A percentile compares a stretch with the other conserved stretches of the same genome.
These are phyloP conservation scores for Barbarea vulgaris DNA, from an alignment of 345 rosid species.

Conservation along the genomic window DNA sequence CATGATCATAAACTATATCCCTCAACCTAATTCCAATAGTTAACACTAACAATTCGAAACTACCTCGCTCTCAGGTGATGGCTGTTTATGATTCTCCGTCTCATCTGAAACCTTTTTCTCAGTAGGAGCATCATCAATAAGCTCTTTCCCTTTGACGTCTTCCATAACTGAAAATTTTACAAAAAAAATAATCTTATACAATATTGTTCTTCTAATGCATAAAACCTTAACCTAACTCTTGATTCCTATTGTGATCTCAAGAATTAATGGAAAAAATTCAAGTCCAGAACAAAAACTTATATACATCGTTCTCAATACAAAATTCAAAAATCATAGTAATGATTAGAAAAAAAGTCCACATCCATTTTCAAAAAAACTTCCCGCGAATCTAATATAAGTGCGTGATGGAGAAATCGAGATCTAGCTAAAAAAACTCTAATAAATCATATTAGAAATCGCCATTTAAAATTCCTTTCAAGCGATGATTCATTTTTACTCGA, in stretches of 20 bases:
- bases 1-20: background rate
- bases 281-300: background rate
- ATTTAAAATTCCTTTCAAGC: background rate
- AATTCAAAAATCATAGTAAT: too few relatives aligned
- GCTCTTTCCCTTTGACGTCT: slow-evolving; percentile 46
- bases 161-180: slow-evolving; percentile 33
- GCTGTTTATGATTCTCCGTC: slow-evolving; percentile 37
- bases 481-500: background rate
- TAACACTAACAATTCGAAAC: background rate
- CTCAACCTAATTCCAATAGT: background rate
- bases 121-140: slow-evolving; percentile 11
- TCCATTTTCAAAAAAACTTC: slow-evolving; percentile 3
- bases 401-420: background rate
- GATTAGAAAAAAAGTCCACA: slow-evolving; percentile 12
- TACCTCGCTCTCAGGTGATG: slow-evolving; percentile 58
- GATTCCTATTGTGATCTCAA: slow-evolving; percentile 4
- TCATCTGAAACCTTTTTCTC: slow-evolving; percentile 35
- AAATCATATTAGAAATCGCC: slow-evolving; percentile 17
- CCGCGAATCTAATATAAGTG: background rate
- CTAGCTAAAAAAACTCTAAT: slow-evolving; percentile 1
- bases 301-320: background rate
- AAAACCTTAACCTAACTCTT: background rate
- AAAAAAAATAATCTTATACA: background rate
- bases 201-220: background rate
- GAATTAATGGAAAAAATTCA: background rate